Conservation (phyloP, 164 flowering plant species). For the Houttuynia cordata region DNA sequence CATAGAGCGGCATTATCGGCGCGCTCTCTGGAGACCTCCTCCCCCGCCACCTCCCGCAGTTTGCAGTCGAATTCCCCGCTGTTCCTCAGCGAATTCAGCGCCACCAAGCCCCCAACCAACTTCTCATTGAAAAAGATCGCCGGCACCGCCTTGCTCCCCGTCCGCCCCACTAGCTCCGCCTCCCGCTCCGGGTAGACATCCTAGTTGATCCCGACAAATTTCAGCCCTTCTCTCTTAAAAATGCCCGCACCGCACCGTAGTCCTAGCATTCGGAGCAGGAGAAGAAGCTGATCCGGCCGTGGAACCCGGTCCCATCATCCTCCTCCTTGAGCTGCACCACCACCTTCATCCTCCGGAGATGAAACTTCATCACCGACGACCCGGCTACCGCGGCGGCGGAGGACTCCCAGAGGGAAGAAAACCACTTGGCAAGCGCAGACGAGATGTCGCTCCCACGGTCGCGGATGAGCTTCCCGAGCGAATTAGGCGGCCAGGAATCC, state of each 20-base stretch:
- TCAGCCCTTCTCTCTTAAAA: slow-evolving; percentile 45
- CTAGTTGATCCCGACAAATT: slow-evolving; percentile 68
- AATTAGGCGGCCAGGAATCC: slow-evolving; percentile 10
- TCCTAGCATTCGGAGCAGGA: slow-evolving; percentile 82
- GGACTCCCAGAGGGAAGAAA: slow-evolving; percentile 31
- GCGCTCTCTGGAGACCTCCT: slow-evolving; percentile 50
- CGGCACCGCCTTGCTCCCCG: slow-evolving; percentile 58
- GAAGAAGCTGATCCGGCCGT: slow-evolving; percentile 72
- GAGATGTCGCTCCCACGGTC: slow-evolving; percentile 56
- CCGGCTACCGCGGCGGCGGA: background rate
- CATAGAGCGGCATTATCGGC: slow-evolving; percentile 63
- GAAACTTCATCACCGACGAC: slow-evolving; percentile 41
- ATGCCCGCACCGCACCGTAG: slow-evolving; percentile 55
- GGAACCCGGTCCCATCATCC: slow-evolving; percentile 13
- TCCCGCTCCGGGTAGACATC: slow-evolving; percentile 72
- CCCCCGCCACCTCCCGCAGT: slow-evolving; percentile 43
- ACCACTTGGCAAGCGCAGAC: slow-evolving; percentile 33
- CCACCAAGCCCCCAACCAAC: slow-evolving; percentile 75
- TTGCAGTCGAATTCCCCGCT: slow-evolving; percentile 51
- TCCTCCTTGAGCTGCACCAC: slow-evolving; percentile 30
- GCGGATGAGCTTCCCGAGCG: slow-evolving; percentile 50
- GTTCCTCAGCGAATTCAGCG: slow-evolving; percentile 69
- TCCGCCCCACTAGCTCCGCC: slow-evolving; percentile 53
- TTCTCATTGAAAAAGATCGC: slow-evolving; percentile 80
- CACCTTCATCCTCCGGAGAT: slow-evolving; percentile 63